Evolutionary conservation across 768 basidiomycete genomes (phyloP), one percentile per base, ranked within the genome.

Genomic region (Pilatotrama ljubarskyi): DNA sequence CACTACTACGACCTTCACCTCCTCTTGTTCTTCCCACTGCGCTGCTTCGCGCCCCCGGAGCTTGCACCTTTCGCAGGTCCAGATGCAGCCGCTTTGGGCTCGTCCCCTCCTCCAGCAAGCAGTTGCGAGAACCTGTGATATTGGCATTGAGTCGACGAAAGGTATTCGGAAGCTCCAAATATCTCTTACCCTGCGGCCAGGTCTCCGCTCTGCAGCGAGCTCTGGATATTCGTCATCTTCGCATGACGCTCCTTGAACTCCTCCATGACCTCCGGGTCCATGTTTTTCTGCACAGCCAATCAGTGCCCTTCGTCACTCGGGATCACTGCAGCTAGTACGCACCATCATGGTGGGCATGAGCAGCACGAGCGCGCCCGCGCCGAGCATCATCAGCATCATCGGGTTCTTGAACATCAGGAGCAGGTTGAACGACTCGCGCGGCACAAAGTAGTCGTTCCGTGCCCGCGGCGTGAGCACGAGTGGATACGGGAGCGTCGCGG

Each of bases 301-400:
- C 66, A 62, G 22, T n/a, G n/a, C n/a, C n/a, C 25, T 18, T 9
- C 25, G 15, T 17, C 11, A 24, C 37, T 25, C 37, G 8, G 43
- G 78, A 86, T 59, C n/a, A 14, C 42, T 20, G 41, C 17, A 8
- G n/a, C 42, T 17, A 44, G 42, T 22, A 57, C 77, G 48, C 68
- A 91, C 91, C 81, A 88, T 87, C 54, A 93, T 72, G 68, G 88
- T 91, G 4, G 90, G 91, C 82, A 84, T 86, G 22, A 79, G 82
- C 25, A 93, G 72, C 75, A 89, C 81, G 82, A 91, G 82, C 50
- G 73, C 76, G 37, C 81, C 90, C 44, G 81, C 87, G 63, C 81
- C 72, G 29, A 84, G 78, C 85, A 90, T 88, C 71, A 92, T 80
- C 58, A 93, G 74, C 80, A 90, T 88, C 91, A 93, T 92, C 7